These are phyloP conservation scores for Cardamine resedifolia DNA, from an alignment of 345 rosid species.

Conservation along the genomic window DNA sequence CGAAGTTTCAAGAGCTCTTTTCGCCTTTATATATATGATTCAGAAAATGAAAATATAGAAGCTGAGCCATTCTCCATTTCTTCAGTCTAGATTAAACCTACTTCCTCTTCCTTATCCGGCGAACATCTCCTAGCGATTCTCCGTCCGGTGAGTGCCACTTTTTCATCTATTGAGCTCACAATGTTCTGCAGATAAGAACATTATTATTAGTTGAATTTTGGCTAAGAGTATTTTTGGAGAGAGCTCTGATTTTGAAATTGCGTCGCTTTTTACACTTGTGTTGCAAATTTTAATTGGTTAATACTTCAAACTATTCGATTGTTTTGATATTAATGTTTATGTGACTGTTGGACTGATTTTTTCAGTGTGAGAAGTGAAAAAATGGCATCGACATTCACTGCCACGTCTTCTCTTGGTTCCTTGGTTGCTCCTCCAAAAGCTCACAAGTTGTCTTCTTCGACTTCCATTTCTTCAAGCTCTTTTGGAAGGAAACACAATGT, in stretches of 20 bases:
- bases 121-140: background rate
- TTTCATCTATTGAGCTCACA: background rate
- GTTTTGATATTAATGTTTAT: background rate
- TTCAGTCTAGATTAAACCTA: slow-evolving; percentile 2
- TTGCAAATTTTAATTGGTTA: background rate
- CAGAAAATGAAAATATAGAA: background rate
- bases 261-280: background rate
- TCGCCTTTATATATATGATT: slow-evolving; percentile 6
- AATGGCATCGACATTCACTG: slow-evolving; percentile 80
- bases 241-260: slow-evolving; percentile 17
- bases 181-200: background rate
- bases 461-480: slow-evolving; percentile 44
- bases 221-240: background rate
- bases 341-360: slow-evolving; percentile 3
- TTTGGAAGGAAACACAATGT: slow-evolving; percentile 52
- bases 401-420: slow-evolving; percentile 69
- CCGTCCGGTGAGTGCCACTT: slow-evolving; percentile 1
- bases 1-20: slow-evolving; percentile 22
- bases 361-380: slow-evolving; percentile 33
- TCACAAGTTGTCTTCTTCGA: slow-evolving; percentile 47
- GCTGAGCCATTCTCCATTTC: slow-evolving; percentile 4
- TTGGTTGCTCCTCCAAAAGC: slow-evolving; percentile 66
- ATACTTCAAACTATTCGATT: background rate
- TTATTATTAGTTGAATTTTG: background rate
- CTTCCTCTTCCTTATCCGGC: slow-evolving; percentile 22